Conservation (phyloP, 202 grass and related monocot genomes). For the Alloteropsis angusta region DNA sequence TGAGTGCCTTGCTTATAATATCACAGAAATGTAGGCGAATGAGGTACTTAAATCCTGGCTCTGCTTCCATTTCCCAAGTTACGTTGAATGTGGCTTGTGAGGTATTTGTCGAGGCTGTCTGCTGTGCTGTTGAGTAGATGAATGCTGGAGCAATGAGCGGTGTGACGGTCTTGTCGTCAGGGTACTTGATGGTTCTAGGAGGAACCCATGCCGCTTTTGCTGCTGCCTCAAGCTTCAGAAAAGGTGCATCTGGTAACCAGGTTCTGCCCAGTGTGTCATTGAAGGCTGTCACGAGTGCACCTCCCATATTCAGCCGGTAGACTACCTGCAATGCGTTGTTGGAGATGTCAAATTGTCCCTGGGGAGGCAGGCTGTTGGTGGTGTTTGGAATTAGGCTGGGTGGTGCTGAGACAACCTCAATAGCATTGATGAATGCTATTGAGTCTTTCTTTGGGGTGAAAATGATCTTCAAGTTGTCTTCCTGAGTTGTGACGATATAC, state of each 20-base stretch:
- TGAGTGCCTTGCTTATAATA: slow-evolving; percentile 71
- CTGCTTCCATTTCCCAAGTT: slow-evolving; percentile 58
- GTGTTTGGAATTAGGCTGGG: slow-evolving; percentile 59
- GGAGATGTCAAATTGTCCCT: slow-evolving; percentile 52
- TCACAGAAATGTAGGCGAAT: slow-evolving; percentile 77
- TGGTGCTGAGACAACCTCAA: slow-evolving; percentile 66
- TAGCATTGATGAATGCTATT: slow-evolving; percentile 78
- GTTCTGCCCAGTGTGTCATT: slow-evolving; percentile 68
- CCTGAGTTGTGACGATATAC: slow-evolving; percentile 48
- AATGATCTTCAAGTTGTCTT: slow-evolving; percentile 48
- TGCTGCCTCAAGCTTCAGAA: slow-evolving; percentile 52
- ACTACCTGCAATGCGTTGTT: slow-evolving; percentile 60
- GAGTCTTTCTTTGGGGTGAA: slow-evolving; percentile 64
- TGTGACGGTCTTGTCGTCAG: slow-evolving; percentile 45
- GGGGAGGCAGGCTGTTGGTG: slow-evolving; percentile 29
- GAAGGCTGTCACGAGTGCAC: slow-evolving; percentile 40
- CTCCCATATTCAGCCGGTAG: slow-evolving; percentile 75
- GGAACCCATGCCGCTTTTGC: slow-evolving; percentile 43
- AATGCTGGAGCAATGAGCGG: slow-evolving; percentile 54
- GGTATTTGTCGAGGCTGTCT: slow-evolving; percentile 51
- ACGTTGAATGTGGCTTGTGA: slow-evolving; percentile 59
- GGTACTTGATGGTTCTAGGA: slow-evolving; percentile 61
- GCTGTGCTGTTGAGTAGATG: slow-evolving; percentile 59
- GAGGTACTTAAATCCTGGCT: slow-evolving; percentile 65
- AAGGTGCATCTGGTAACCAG: slow-evolving; percentile 56